Percentiles rank a stretch among this genome's conserved stretches.
These are phyloP conservation scores for Pleurotus tuoliensis DNA, from an alignment of 768 basidiomycete species.

Conservation along the genomic window DNA sequence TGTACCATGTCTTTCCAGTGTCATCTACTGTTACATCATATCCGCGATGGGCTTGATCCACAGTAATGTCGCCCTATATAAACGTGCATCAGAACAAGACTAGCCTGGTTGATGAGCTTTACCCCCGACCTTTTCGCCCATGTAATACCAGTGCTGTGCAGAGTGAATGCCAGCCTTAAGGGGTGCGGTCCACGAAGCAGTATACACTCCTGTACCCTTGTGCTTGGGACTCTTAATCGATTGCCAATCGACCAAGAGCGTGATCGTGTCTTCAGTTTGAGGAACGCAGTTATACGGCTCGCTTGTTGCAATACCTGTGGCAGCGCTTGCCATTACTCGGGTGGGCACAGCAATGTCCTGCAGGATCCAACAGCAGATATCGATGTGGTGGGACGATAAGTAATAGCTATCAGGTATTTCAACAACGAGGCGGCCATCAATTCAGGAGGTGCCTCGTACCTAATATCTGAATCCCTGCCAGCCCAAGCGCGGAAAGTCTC, in stretches of 20 bases:
- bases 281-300: conserved; percentile 86
- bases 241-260: conserved; percentile 92
- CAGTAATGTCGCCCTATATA: conserved; percentile 78
- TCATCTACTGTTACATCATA: conserved; percentile 89
- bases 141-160: conserved; percentile 92
- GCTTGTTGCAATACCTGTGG: conserved; percentile 85
- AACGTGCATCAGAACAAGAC: background rate
- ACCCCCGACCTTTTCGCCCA: conserved; percentile 75
- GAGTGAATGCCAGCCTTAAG: conserved; percentile 86
- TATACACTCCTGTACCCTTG: conserved; percentile 86
- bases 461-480: conserved; percentile 91
- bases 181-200: conserved; percentile 93
- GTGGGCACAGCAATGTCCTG: conserved; percentile 74
- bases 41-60: conserved; percentile 93
- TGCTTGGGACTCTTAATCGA: conserved; percentile 71
- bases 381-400: conserved; percentile 92
- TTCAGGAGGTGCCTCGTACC: conserved; percentile 30
- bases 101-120: background rate
- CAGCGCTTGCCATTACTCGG: conserved; percentile 86
- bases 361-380: conserved; percentile 83
- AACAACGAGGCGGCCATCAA: background rate
- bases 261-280: conserved; percentile 92
- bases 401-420: conserved; percentile 60
- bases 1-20: conserved; percentile 79
- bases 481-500: conserved; percentile 96